Percentiles rank a stretch among this genome's conserved stretches.
Conservation (phyloP, 768 basidiomycete species). For the Suillus placidus region DNA sequence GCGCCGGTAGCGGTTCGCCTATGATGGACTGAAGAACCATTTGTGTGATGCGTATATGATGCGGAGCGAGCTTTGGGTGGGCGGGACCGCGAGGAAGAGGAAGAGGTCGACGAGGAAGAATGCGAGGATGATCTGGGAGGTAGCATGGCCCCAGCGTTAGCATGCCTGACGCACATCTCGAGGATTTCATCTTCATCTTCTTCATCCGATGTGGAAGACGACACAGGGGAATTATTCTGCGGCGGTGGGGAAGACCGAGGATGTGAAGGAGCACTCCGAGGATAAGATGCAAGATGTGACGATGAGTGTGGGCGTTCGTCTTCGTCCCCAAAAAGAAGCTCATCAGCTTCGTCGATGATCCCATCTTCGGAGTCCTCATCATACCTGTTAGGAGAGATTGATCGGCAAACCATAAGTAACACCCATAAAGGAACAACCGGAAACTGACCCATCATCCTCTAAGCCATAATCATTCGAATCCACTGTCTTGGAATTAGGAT, state of each 20-base stretch:
- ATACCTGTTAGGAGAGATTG: slow-evolving; percentile 45
- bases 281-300: slow-evolving; percentile 16
- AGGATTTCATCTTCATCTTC: slow-evolving; percentile 60
- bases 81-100: slow-evolving; percentile 25
- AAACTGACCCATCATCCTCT: slow-evolving; percentile 67
- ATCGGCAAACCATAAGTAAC: slow-evolving; percentile 10
- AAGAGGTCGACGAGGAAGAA: slow-evolving; percentile 34
- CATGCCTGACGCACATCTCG: slow-evolving; percentile 56
- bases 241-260: slow-evolving; percentile 24
- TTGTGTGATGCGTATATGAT: slow-evolving; percentile 27
- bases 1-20: slow-evolving; percentile 46
- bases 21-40: slow-evolving; percentile 15
- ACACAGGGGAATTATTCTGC: slow-evolving; percentile 28
- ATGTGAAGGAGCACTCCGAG: slow-evolving; percentile 19
- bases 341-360: slow-evolving; percentile 52
- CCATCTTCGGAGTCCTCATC: slow-evolving; percentile 70
- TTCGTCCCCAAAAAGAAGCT: slow-evolving; percentile 33
- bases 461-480: slow-evolving; percentile 33
- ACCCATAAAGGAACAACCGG: not conserved
- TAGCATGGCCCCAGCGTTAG: slow-evolving; percentile 25
- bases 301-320: slow-evolving; percentile 20
- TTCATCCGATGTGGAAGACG: slow-evolving; percentile 41
- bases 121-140: slow-evolving; percentile 43
- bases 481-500: slow-evolving; percentile 11
- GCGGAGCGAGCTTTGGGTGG: slow-evolving; percentile 35